Evolutionary conservation across 805 yeast species (phyloP), one percentile per base, ranked within the genome.

Genomic region (Wickerhamiella occidentalis): DNA sequence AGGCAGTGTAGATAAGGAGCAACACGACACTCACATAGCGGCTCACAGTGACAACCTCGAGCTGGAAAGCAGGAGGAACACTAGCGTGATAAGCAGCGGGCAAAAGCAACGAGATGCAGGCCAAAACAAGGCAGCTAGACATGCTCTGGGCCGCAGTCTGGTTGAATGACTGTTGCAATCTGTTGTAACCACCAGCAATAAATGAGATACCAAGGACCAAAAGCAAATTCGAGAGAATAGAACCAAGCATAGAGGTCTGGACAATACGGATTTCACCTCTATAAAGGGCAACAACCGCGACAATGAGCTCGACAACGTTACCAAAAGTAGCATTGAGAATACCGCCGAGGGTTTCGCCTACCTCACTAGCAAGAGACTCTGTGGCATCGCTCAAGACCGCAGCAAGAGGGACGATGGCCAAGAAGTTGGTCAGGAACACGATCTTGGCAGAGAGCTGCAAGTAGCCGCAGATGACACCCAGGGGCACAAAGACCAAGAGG

Each of bases 131-230:
- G 55, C 92, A 73, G 1, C 96, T 87, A 29, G 87, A 77, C 98
- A 92, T 92, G 6, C 97, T 88, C 67, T 92, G 97, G 3, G 98
- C 98, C 6, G 88, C 96, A 0, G 97, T 90, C 66, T 85, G 94
- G 70, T 87, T 87, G 69, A 92, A 92, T 1, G 74, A 74, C 66
- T 92, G 97, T 64, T 84, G 92, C 33, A 81, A 73, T 54, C 92
- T 77, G 56, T 84, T 81, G 63, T 80, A 75, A 15, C 98, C 98
- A 50, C 98, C 98, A 38, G 84, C 87, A 13, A 90, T 67, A 62
- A 92, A 92, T 63, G 96, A 87, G 65, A 94, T 83, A n/a, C 98
- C 98, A 48, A 92, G 72, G 2, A 92, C 98, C 49, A 92, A 72
- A 53, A 92, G 70, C 58, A 88, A 69, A 68, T 92, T 92, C 45